Evolutionary conservation across 306 rosid genomes (phyloP), one percentile per base, ranked within the genome.

Genomic region (Cucurbita maxima): DNA sequence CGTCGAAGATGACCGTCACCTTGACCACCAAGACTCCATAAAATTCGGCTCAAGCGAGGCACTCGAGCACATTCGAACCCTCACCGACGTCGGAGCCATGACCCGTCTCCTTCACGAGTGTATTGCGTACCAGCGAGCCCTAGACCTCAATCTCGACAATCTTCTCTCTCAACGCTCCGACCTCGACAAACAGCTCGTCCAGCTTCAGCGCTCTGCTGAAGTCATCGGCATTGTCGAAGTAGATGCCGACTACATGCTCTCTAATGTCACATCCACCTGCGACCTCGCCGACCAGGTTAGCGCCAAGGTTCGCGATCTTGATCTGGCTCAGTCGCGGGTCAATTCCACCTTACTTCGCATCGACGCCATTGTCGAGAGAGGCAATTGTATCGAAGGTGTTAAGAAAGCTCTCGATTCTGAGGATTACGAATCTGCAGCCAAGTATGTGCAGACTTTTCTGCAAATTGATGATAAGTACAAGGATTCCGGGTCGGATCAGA

Each of bases 231-330:
- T 90, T 55, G 94, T 93, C 40, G 79, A 84, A 15, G 81, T 87
- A 3, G 97, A 93, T 74, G 77, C 98, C 34, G 87, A 89, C 40
- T 75, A 80, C 73, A 85, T 84, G 71, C 84, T 82, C 12, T 59
- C 82, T 52, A 83, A 82, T 48, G 84, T 86, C 18, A 14, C 77
- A 69, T 86, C 88, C 73, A 86, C 90, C 45, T 83, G 82, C 45
- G 81, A 71, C 70, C 88, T 86, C 51, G 90, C 90, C 5, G 88
- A 86, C 64, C 82, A 59, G 72, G 88, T 86, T 71, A 77, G 83
- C 60, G 78, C 86, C 73, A 93, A 93, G 80, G 97, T 93, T 45
- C 90, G 98, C 4, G 96, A 93, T 74, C 97, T 93, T 71, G 98
- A 93, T 81, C 79, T 94, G 13, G 97, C 97, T 0, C 96, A 94